A percentile compares a stretch with the other conserved stretches of the same genome.
These are phyloP conservation scores for Stemphylium beticola DNA, from an alignment of 2,329 filamentous ascomycete genomes.

Conservation along the genomic window DNA sequence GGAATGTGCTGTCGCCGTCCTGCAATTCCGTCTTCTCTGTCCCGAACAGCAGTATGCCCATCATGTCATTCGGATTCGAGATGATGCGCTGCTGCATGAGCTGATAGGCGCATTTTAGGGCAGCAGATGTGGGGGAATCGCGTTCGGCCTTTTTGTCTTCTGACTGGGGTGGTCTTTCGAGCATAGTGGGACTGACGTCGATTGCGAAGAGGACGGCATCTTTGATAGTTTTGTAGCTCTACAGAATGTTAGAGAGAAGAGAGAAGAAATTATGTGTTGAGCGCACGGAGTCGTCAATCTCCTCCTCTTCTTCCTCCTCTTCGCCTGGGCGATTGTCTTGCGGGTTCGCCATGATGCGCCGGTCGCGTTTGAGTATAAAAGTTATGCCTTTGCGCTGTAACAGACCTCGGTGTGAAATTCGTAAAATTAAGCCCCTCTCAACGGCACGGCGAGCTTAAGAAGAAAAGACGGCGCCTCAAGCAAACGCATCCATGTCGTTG, in stretches of 20 bases:
- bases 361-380: background rate
- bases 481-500: background rate
- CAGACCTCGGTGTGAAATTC: background rate
- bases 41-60: conserved; percentile 90
- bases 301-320: conserved; percentile 72
- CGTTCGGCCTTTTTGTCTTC: conserved; percentile 73
- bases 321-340: conserved; percentile 45
- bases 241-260: conserved; percentile 13
- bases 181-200: conserved; percentile 87
- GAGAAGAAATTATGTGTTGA: background rate
- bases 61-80: conserved; percentile 94
- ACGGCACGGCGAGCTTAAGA: too few species aligned
- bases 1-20: conserved; percentile 67
- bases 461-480: background rate
- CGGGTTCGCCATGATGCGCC: conserved; percentile 37
- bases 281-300: conserved; percentile 69
- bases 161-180: conserved; percentile 68
- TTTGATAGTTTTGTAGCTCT: conserved; percentile 88
- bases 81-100: conserved; percentile 99
- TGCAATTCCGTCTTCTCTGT: conserved; percentile 71
- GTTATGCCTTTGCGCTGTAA: background rate
- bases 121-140: conserved; percentile 80
- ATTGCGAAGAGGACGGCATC: conserved; percentile 99
- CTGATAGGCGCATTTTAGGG: conserved; percentile 90
- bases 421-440: background rate